These are phyloP conservation scores for Oryza australiensis DNA, from an alignment of 176 grass and related monocot species.

Conservation along the genomic window DNA sequence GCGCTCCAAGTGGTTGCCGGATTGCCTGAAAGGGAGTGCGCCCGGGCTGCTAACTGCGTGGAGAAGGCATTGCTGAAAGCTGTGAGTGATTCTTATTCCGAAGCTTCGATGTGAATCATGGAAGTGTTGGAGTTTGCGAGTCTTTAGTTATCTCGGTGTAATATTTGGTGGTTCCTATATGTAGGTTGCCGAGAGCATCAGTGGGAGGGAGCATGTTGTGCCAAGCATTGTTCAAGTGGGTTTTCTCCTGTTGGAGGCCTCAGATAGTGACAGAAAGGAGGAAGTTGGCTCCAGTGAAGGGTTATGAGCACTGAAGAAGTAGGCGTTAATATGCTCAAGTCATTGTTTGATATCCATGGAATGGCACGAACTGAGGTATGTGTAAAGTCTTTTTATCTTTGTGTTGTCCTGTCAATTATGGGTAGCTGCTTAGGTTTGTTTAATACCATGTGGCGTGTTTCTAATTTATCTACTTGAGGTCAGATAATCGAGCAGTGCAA, in stretches of 20 bases:
- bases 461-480: constrained; percentile 1
- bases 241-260: constrained; percentile 68
- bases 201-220: constrained; percentile 74
- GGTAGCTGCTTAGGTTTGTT: constrained; percentile 13
- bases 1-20: constrained; percentile 76
- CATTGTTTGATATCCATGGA: constrained; percentile 77
- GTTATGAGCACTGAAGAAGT: constrained; percentile 63
- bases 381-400: background rate
- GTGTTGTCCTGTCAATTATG: background rate
- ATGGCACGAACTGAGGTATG: constrained; percentile 67
- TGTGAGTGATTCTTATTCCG: constrained; percentile 46
- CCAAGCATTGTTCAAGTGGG: constrained; percentile 77
- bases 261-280: constrained; percentile 37
- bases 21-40: constrained; percentile 60
- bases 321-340: constrained; percentile 67
- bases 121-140: constrained; percentile 1
- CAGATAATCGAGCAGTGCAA: constrained; percentile 84
- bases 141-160: background rate
- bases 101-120: background rate
- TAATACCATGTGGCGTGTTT: constrained; percentile 16
- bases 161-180: constrained; percentile 34
- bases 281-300: constrained; percentile 30
- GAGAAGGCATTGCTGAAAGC: constrained; percentile 80
- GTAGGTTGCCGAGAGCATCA: constrained; percentile 65
- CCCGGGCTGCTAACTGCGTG: constrained; percentile 42